Base-by-base conservation (phyloP, 495 filamentous ascomycete genomes). In the Friedmanniomyces simplex region DNA sequence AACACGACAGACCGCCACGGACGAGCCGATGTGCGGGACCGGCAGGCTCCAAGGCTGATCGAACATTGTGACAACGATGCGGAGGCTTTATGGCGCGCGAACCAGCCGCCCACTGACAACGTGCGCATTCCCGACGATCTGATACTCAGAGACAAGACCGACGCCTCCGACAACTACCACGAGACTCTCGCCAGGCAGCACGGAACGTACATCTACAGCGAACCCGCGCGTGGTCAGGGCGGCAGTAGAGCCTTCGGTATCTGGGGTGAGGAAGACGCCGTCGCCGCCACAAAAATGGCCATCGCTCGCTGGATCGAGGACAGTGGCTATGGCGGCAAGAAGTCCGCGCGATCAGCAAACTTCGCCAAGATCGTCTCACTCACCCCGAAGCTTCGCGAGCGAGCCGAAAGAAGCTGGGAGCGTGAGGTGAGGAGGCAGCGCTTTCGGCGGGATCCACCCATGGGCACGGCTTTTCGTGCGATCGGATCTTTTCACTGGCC, bases 401-500 rank as follows among this genome's bases (percentile, higher is more conserved):
- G 52, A 12, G 54, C 39, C 7, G 59, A 64, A 26, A 54, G 45
- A n/a, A 30, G 48, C 18, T 55, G 59, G 45, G 21, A 51, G 32
- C 22, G 43, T 21, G 59, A 64, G 30, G 58, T 61, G 10, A 36
- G 4, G 16, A 42, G 32, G 14, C 58, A 64, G 28, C n/a, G 34
- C 11, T 67, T 46, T 53, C 43, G 64, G 10, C 62, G 57, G 24
- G 22, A 57, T 22, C 64, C 64, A 3, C 32, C 52, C 2, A 22
- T 39, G 16, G 55, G 48, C 43, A 36, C 37, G 26, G 28, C 14
- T 1, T 60, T 62, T 41, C 39, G 37, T 5, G 54, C 56, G 1
- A 62, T 54, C 8, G 64, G 43, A 20, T 54, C 55, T 26, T 64
- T 63, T 21, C 50, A 50, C 14, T 67, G 64, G 64, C 64, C 64